A percentile compares a stretch with the other conserved stretches of the same genome.
phyloP scores from a whole-genome alignment of 2,329 filamentous ascomycete species.

The Sclerotinia glacialis region DNA sequence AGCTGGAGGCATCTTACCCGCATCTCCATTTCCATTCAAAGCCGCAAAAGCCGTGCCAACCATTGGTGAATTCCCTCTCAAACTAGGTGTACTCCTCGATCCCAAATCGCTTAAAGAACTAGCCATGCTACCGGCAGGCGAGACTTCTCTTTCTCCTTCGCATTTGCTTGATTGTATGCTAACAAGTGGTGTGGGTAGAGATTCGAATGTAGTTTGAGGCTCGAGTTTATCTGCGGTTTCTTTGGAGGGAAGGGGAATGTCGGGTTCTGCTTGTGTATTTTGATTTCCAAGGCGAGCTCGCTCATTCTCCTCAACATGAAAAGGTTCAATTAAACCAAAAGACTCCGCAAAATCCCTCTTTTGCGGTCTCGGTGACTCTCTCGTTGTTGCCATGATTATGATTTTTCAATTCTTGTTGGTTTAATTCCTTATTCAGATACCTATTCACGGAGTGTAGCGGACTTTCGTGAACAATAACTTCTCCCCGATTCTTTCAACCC shows the following conservation, averaged over 20 bases:
- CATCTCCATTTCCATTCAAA: slow-evolving; percentile 24
- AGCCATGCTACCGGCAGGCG: slow-evolving; percentile 29
- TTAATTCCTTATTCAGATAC: not conserved
- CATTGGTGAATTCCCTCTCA: slow-evolving; percentile 19
- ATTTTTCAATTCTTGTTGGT: not conserved
- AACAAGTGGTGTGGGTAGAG: slow-evolving; percentile 10
- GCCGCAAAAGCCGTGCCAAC: slow-evolving; percentile 27
- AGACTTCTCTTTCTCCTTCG: slow-evolving; percentile 22
- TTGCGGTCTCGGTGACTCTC: slow-evolving; percentile 18
- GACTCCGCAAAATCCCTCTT: slow-evolving; percentile 27
- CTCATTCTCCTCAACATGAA: not conserved
- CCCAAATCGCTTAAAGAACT: slow-evolving; percentile 30
- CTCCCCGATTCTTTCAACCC: not conserved
- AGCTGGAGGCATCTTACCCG: slow-evolving; percentile 26
- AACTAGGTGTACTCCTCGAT: slow-evolving; percentile 27
- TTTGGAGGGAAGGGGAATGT: not conserved
- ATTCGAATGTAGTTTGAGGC: not conserved
- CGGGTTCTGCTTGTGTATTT: not conserved
- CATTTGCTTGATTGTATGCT: slow-evolving; percentile 6
- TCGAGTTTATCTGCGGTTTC: not conserved
- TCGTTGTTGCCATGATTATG: slow-evolving; percentile 7
- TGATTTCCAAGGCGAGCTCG: not conserved
- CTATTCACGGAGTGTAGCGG: too few relatives aligned
- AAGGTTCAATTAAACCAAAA: slow-evolving; percentile 12
- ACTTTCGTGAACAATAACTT: too few relatives aligned